Evolutionary conservation across 2,329 filamentous ascomycete genomes (phyloP).

Genomic region (Penicillium thymicola): DNA sequence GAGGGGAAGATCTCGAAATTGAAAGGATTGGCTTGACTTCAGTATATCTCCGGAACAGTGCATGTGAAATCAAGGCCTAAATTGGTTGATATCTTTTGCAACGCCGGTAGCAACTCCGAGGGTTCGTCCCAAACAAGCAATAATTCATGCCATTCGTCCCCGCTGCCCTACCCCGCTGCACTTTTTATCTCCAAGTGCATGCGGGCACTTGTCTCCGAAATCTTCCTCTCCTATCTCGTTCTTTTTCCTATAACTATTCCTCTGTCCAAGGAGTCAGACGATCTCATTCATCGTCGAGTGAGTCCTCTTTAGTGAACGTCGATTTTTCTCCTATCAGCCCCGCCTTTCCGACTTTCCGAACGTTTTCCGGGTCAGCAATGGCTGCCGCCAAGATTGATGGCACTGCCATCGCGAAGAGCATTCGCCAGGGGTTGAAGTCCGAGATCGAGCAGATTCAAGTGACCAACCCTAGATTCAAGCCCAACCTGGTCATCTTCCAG

Average conservation of each 20-base stretch:
- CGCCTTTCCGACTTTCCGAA: conserved; percentile 20
- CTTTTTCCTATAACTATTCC: conserved; percentile 5
- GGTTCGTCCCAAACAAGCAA: conserved; percentile 24
- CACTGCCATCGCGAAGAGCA: conserved; percentile 87
- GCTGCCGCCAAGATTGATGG: conserved; percentile 90
- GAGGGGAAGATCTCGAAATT: neutral
- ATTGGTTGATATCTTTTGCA: conserved; percentile 4
- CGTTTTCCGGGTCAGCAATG: conserved; percentile 65
- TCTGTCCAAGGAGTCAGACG: conserved; percentile 18
- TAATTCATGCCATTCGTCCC: conserved; percentile 26
- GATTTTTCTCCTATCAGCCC: conserved; percentile 17
- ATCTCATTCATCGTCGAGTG: conserved; percentile 15
- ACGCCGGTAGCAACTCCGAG: conserved; percentile 16
- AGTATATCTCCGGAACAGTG: neutral
- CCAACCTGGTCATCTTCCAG: conserved; percentile 91
- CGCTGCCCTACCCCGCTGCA: conserved; percentile 25
- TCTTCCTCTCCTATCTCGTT: conserved; percentile 13
- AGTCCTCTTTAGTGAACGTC: conserved; percentile 13
- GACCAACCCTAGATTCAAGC: conserved; percentile 81
- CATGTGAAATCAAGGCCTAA: neutral
- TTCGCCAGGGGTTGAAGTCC: conserved; percentile 74
- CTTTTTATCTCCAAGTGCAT: conserved; percentile 21
- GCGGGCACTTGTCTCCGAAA: conserved; percentile 19
- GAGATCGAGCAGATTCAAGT: conserved; percentile 81
- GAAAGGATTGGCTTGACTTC: neutral